A percentile compares a stretch with the other conserved stretches of the same genome.
phyloP scores from a whole-genome alignment of 192 early-diverging fungal species.

The Geranomyces variabilis region DNA sequence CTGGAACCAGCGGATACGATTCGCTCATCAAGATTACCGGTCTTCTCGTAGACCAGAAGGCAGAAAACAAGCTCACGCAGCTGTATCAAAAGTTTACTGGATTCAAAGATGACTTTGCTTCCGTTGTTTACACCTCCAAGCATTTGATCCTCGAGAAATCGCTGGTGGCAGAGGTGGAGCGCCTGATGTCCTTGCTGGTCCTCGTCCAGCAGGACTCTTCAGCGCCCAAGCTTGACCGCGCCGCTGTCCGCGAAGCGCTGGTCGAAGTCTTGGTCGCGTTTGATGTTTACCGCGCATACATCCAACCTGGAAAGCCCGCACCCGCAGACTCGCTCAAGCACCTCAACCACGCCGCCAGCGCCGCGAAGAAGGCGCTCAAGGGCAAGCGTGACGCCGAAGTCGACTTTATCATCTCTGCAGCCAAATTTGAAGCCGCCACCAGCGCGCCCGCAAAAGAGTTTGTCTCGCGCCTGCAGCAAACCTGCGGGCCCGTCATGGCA shows the following conservation, averaged over 20 bases:
- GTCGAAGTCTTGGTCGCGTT: constrained; percentile 27
- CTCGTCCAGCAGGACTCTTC: constrained; percentile 16
- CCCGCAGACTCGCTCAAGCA: constrained; percentile 18
- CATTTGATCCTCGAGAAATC: constrained; percentile 30
- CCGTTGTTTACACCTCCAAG: constrained; percentile 21
- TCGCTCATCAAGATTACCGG: constrained; percentile 29
- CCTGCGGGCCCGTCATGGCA: constrained; percentile 38
- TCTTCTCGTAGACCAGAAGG: constrained; percentile 19
- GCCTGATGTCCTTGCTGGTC: constrained; percentile 27
- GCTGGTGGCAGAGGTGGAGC: constrained; percentile 31
- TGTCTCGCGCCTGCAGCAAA: constrained; percentile 29
- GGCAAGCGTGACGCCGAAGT: constrained; percentile 17
- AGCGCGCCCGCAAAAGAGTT: constrained; percentile 22
- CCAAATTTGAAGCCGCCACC: background rate
- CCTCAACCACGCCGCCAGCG: constrained; percentile 8
- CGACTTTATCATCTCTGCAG: constrained; percentile 25
- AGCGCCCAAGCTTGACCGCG: background rate
- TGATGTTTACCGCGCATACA: constrained; percentile 35
- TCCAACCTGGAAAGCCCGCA: constrained; percentile 28
- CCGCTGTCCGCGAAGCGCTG: constrained; percentile 21
- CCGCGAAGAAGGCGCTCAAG: constrained; percentile 9
- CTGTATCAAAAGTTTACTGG: constrained; percentile 30
- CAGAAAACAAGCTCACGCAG: constrained; percentile 17
- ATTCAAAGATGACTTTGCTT: constrained; percentile 2
- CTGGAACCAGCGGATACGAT: constrained; percentile 37